phyloP scores from a whole-genome alignment of 805 yeast species.

The Saccharomyces eubayanus region DNA sequence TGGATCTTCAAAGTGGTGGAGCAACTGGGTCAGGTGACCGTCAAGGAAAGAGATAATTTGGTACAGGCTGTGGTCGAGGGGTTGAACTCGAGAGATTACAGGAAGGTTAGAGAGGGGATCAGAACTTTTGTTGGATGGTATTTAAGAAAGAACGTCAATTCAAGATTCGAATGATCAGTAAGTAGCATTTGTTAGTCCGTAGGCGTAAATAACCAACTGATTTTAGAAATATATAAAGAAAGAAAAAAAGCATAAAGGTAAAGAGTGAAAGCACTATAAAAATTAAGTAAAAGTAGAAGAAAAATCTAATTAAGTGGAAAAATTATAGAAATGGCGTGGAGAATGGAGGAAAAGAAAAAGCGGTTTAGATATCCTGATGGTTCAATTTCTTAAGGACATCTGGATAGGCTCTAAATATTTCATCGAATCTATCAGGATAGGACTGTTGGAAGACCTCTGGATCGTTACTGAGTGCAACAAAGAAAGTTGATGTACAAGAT shows the following conservation, averaged over 20 bases:
- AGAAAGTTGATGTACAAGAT: slow-evolving; percentile 76
- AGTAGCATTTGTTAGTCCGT: neutral
- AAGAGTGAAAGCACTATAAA: neutral
- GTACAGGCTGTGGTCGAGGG: slow-evolving; percentile 50
- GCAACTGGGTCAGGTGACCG: slow-evolving; percentile 51
- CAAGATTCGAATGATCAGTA: slow-evolving; percentile 28
- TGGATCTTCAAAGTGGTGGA: slow-evolving; percentile 55
- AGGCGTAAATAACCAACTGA: neutral
- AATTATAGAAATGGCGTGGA: neutral
- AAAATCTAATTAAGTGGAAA: neutral
- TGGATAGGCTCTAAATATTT: slow-evolving; percentile 58
- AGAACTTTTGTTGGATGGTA: slow-evolving; percentile 81
- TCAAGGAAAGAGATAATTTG: slow-evolving; percentile 60
- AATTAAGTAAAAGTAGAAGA: neutral
- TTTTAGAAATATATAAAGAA: neutral
- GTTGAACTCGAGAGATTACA: slow-evolving; percentile 56
- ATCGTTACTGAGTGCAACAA: slow-evolving; percentile 73
- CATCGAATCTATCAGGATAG: slow-evolving; percentile 61
- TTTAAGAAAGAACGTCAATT: slow-evolving; percentile 59
- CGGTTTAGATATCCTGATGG: slow-evolving; percentile 21
- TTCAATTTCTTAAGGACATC: slow-evolving; percentile 51
- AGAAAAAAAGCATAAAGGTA: neutral
- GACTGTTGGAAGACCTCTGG: slow-evolving; percentile 74
- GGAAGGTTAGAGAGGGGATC: slow-evolving; percentile 63
- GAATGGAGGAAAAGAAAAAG: neutral